Percentiles rank a stretch among this genome's conserved stretches.
phyloP scores from a whole-genome alignment of 208 protist species.

The Leptomonas pyrrhocoris region DNA sequence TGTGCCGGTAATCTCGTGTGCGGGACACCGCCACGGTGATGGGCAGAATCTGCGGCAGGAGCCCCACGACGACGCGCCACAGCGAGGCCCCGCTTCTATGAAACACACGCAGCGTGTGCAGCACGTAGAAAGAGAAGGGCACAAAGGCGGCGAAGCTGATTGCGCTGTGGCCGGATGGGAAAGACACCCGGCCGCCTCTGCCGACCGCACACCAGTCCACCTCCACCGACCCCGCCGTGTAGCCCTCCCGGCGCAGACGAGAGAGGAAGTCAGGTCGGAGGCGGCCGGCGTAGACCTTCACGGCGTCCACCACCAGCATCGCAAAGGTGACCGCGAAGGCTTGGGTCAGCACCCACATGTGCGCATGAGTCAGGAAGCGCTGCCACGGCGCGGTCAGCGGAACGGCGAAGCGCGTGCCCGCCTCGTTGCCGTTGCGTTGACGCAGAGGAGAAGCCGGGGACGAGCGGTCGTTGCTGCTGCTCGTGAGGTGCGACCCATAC shows the following conservation, averaged over 20 bases:
- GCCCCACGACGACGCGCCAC: constrained; percentile 35
- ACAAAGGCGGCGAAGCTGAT: constrained; percentile 77
- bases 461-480: neutral
- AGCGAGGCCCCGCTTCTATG: constrained; percentile 44
- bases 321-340: constrained; percentile 48
- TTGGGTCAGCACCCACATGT: constrained; percentile 67
- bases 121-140: constrained; percentile 70
- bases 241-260: constrained; percentile 37
- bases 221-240: neutral
- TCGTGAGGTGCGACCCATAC: neutral
- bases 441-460: too few relatives aligned
- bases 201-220: constrained; percentile 39
- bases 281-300: constrained; percentile 68
- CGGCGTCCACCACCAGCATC: constrained; percentile 47
- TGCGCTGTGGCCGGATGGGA: constrained; percentile 90
- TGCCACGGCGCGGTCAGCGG: constrained; percentile 14
- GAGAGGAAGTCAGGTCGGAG: constrained; percentile 68
- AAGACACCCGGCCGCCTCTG: constrained; percentile 72
- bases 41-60: constrained; percentile 60
- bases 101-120: constrained; percentile 54
- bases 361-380: constrained; percentile 34
- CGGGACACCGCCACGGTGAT: constrained; percentile 69
- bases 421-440: neutral
- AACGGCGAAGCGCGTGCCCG: neutral
- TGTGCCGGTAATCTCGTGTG: constrained; percentile 79